Evolutionary conservation across 148 eudicot species (phyloP), one percentile per base, ranked within the genome.

Genomic region (Arctostaphylos glauca): DNA sequence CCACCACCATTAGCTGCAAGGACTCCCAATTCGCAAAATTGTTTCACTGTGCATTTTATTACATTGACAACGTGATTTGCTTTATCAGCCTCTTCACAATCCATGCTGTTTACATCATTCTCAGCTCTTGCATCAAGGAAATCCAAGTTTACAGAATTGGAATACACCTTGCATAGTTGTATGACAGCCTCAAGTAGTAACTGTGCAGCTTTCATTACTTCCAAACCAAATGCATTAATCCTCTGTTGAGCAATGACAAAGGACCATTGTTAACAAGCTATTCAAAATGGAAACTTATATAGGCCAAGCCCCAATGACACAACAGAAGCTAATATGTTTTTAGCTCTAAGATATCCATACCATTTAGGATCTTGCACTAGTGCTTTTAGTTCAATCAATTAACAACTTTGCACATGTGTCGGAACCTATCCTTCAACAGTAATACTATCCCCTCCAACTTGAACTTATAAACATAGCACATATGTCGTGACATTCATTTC

Each of bases 1-100:
- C 98, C 98, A 77, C 98, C 99, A 89, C 89, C 92, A 88, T 89
- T 90, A 62, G 97, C 99, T 50, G 98, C 99, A 82, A 92, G 82
- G 84, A 89, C 84, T 44, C 99, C 99, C 85, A 94, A 54, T 81
- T 94, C 94, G 88, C 93, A 89, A 83, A 94, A 85, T 76, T 88
- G 92, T 86, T 89, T 91, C 44, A 96, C 76, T 2, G 92, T 87
- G 84, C 82, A 86, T 71, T 87, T 94, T 54, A 87, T 89, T 48
- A 93, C 62, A 79, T 83, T 87, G 74, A 80, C 84, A 64, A 90
- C 92, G 86, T 86, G 90, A 83, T 88, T 84, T 9, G 66, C 85
- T 72, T 80, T 71, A 56, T 86, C 82, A 74, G 80, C 77, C 86
- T 87, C 90, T 77, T 81, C 84, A 58, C 72, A 50, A 66, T 84